phyloP scores from a whole-genome alignment of 768 basidiomycete genomes.

The Guyanaporus albipodus region DNA sequence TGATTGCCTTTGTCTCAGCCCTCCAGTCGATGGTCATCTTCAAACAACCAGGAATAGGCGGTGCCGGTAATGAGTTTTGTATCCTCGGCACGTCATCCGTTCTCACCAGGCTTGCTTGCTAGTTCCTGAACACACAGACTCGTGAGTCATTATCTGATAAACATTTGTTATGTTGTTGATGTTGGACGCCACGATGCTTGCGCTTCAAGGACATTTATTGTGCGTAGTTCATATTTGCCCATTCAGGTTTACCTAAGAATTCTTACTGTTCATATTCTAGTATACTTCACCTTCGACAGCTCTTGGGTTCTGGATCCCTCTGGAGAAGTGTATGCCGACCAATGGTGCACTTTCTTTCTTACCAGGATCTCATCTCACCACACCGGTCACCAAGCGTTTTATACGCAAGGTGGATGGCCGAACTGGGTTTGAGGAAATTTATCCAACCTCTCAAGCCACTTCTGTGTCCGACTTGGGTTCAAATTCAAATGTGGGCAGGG shows the following conservation, averaged over 20 bases:
- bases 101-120: not conserved
- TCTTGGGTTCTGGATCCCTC: slow-evolving; percentile 94
- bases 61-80: slow-evolving; percentile 58
- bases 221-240: slow-evolving; percentile 29
- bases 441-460: slow-evolving; percentile 33
- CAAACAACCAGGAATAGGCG: slow-evolving; percentile 91
- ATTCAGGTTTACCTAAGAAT: not conserved
- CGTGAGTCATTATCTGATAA: slow-evolving; percentile 46
- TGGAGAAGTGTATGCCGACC: slow-evolving; percentile 78
- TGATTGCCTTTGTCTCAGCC: slow-evolving; percentile 38
- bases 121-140: slow-evolving; percentile 94
- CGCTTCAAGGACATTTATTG: slow-evolving; percentile 62
- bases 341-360: slow-evolving; percentile 89
- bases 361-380: slow-evolving; percentile 81
- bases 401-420: slow-evolving; percentile 72
- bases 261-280: slow-evolving; percentile 36
- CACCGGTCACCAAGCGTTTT: slow-evolving; percentile 79
- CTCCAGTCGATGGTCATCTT: slow-evolving; percentile 95
- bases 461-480: not conserved
- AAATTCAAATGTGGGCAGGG: slow-evolving; percentile 24
- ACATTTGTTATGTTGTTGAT: not conserved
- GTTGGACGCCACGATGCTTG: not conserved
- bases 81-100: not conserved
- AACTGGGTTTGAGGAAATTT: slow-evolving; percentile 76
- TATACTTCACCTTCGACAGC: slow-evolving; percentile 92